These are phyloP conservation scores for Trichoderma sp. DNA, from an alignment of 2,329 filamentous ascomycete genomes.

Conservation along the genomic window DNA sequence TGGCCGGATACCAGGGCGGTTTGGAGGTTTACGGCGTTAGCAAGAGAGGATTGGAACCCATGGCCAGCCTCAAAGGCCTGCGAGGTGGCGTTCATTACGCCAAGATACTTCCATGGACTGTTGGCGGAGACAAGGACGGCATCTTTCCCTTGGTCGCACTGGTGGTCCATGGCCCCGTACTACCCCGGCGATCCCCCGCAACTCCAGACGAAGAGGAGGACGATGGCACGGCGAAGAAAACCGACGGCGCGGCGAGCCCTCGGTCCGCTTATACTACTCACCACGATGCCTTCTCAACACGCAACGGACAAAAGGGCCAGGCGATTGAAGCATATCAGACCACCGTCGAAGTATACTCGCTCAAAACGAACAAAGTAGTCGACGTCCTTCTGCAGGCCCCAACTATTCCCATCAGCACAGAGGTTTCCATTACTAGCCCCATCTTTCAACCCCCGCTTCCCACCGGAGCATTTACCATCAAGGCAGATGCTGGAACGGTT, in stretches of 20 bases:
- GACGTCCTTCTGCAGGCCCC: slow-evolving; percentile 73
- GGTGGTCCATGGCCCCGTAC: slow-evolving; percentile 74
- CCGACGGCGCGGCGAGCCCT: slow-evolving; percentile 47
- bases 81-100: slow-evolving; percentile 79
- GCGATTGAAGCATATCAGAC: slow-evolving; percentile 73
- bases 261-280: slow-evolving; percentile 44
- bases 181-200: slow-evolving; percentile 46
- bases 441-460: slow-evolving; percentile 69
- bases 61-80: slow-evolving; percentile 73
- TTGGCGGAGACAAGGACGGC: slow-evolving; percentile 53
- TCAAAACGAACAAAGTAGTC: slow-evolving; percentile 71
- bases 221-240: slow-evolving; percentile 42
- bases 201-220: slow-evolving; percentile 38
- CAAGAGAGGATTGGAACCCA: slow-evolving; percentile 68
- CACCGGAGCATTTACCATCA: slow-evolving; percentile 71
- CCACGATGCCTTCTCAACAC: slow-evolving; percentile 41
- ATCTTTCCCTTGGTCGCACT: slow-evolving; percentile 76
- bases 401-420: slow-evolving; percentile 58
- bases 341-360: slow-evolving; percentile 83
- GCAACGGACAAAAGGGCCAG: slow-evolving; percentile 37
- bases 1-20: slow-evolving; percentile 79
- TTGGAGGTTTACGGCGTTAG: slow-evolving; percentile 74
- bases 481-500: slow-evolving; percentile 71
- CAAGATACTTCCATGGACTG: slow-evolving; percentile 75
- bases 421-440: slow-evolving; percentile 59